A percentile compares a stretch with the other conserved stretches of the same genome.
phyloP scores from a whole-genome alignment of 495 filamentous ascomycete species.

The Durotheca rogersii region DNA sequence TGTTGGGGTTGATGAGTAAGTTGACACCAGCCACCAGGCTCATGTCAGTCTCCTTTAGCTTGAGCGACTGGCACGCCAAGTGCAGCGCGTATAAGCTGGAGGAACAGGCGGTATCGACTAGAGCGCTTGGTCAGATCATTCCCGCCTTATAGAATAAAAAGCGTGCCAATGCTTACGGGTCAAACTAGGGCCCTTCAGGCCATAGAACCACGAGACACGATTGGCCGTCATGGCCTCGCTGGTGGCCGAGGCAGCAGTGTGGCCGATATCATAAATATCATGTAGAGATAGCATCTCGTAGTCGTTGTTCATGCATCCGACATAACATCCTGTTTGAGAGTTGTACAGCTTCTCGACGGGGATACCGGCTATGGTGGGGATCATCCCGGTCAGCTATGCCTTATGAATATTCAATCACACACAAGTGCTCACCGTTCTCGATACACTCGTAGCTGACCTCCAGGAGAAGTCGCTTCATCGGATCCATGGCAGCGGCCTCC shows the following conservation, averaged over 20 bases:
- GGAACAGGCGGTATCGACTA: conserved; percentile 44
- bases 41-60: background rate
- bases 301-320: conserved; percentile 76
- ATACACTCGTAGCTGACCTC: too few species aligned
- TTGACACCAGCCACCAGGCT: conserved; percentile 13
- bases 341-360: conserved; percentile 67
- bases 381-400: too few species aligned
- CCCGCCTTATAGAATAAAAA: too few species aligned
- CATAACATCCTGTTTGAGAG: conserved; percentile 73
- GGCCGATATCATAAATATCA: conserved; percentile 12
- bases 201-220: conserved; percentile 19
- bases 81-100: conserved; percentile 38
- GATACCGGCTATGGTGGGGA: conserved; percentile 65
- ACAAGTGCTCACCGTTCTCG: too few species aligned
- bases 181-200: conserved; percentile 21
- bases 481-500: too few species aligned
- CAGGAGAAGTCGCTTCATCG: too few species aligned
- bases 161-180: too few species aligned
- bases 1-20: conserved; percentile 2
- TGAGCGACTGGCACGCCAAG: conserved; percentile 29
- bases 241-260: background rate
- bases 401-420: too few species aligned
- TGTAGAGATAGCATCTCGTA: conserved; percentile 46
- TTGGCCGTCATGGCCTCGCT: conserved; percentile 23
- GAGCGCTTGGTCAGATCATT: too few species aligned